Base-by-base conservation (phyloP, 441 rosid species). In the Bruguiera hainesii region DNA sequence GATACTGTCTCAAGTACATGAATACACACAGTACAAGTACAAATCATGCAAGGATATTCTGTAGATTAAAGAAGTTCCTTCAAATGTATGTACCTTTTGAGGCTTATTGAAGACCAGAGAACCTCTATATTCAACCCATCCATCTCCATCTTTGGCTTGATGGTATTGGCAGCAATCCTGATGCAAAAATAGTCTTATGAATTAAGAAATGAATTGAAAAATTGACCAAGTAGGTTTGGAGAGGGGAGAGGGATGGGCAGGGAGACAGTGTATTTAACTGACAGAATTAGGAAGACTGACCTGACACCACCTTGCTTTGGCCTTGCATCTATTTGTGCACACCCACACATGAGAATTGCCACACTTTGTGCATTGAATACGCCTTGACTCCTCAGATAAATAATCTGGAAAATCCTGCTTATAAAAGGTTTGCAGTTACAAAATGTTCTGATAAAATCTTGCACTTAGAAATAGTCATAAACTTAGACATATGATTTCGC, bases 111-210 rank as follows among this genome's bases (percentile, higher is more conserved):
- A 95, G 28, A 83, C 87, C 88, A 95, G 79, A 7, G 99, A 86
- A 28, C 97, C 99, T 82, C 83, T 90, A 80, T 86, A 89, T 72
- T 95, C 99, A 58, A 95, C 89, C 99, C 99, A 95, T 35, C 99
- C 99, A 85, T 95, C 99, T 57, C 99, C 99, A 81, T 95, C 99
- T 79, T 95, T 92, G 11, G 99, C 98, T 80, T 89, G 93, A 88
- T 95, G 99, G 78, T 92, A 83, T 72, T 87, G 96, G 71, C 97
- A 82, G 77, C 99, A 95, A 79, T 90, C 98, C 99, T 95, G 78
- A 63, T 74, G 25, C 62, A 64, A 66, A 69, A 70, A 15, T 48
- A 63, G 52, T 50, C 29, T 46, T 31, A 59, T 39, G 30, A 53
- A 52, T 51, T 46, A 39, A 70, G 35, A 57, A 56, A 67, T 19